phyloP scores from a whole-genome alignment of 148 eudicot genomes.

The Talinum fruticosum region DNA sequence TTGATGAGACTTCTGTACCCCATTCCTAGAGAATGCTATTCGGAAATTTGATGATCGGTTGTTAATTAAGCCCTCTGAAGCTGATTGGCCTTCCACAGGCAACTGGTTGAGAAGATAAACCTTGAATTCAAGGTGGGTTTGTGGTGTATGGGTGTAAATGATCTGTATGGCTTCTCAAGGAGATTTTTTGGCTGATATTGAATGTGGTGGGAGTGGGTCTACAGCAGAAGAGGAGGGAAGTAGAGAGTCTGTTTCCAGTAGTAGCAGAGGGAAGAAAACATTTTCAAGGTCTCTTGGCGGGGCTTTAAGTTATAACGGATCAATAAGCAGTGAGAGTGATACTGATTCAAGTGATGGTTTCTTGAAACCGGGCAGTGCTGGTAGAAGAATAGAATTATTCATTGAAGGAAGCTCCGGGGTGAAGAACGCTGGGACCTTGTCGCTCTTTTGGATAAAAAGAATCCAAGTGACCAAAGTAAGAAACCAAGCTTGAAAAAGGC shows the following conservation, averaged over 20 bases:
- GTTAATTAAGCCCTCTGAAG: constrained; percentile 5
- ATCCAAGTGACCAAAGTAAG: constrained; percentile 40
- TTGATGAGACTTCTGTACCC: neutral
- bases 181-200: constrained; percentile 47
- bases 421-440: constrained; percentile 35
- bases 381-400: constrained; percentile 32
- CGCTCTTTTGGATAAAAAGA: constrained; percentile 40
- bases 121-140: neutral
- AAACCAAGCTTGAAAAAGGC: constrained; percentile 44
- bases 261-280: constrained; percentile 31
- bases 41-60: neutral
- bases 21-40: neutral
- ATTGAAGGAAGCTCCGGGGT: constrained; percentile 30
- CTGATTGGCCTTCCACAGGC: neutral
- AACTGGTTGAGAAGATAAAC: constrained; percentile 2
- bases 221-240: constrained; percentile 39
- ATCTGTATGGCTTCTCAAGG: constrained; percentile 30
- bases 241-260: constrained; percentile 23
- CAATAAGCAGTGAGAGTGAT: constrained; percentile 24
- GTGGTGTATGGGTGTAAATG: constrained; percentile 11
- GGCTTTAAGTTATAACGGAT: constrained; percentile 31
- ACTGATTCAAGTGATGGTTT: constrained; percentile 21
- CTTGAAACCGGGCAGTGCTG: constrained; percentile 17
- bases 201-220: constrained; percentile 49
- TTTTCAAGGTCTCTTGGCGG: constrained; percentile 31